A percentile compares a stretch with the other conserved stretches of the same genome.
phyloP scores from a whole-genome alignment of 345 rosid species.

The Tarenaya hassleriana region DNA sequence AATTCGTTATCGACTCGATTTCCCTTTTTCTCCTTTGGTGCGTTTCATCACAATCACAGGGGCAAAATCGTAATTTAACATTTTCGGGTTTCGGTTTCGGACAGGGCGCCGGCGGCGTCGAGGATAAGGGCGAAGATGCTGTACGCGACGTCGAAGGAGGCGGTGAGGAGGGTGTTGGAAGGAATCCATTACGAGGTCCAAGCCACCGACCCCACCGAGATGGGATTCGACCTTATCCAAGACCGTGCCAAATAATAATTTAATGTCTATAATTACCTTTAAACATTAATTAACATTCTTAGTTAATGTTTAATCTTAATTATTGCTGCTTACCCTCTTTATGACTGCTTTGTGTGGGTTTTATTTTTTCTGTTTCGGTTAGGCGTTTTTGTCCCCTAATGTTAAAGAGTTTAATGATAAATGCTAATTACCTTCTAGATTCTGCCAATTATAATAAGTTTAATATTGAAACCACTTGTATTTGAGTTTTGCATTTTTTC shows the following conservation, averaged over 20 bases:
- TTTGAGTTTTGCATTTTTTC: too few species aligned
- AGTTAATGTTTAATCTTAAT: too few species aligned
- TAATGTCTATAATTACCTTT: slow-evolving; percentile 19
- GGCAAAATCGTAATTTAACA: background rate
- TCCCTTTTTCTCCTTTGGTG: background rate
- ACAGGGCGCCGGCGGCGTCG: slow-evolving; percentile 81
- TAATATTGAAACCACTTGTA: too few species aligned
- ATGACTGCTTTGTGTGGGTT: too few species aligned
- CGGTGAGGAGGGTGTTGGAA: slow-evolving; percentile 74
- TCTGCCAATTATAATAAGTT: too few species aligned
- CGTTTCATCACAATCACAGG: background rate
- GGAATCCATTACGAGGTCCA: slow-evolving; percentile 88
- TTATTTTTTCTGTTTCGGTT: too few species aligned
- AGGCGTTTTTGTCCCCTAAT: too few species aligned
- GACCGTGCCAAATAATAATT: slow-evolving; percentile 54
- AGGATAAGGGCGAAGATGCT: slow-evolving; percentile 81
- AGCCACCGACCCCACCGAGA: slow-evolving; percentile 93
- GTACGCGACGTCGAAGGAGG: slow-evolving; percentile 86
- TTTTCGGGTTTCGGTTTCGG: too few species aligned
- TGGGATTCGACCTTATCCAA: slow-evolving; percentile 79
- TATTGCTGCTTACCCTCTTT: too few species aligned
- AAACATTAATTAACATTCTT: slow-evolving; percentile 11
- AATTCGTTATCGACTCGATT: too few species aligned
- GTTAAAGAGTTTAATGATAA: too few species aligned
- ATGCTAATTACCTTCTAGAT: too few species aligned